phyloP scores from a whole-genome alignment of 192 early-diverging fungal species.

The Coemansia guatemalensis region DNA sequence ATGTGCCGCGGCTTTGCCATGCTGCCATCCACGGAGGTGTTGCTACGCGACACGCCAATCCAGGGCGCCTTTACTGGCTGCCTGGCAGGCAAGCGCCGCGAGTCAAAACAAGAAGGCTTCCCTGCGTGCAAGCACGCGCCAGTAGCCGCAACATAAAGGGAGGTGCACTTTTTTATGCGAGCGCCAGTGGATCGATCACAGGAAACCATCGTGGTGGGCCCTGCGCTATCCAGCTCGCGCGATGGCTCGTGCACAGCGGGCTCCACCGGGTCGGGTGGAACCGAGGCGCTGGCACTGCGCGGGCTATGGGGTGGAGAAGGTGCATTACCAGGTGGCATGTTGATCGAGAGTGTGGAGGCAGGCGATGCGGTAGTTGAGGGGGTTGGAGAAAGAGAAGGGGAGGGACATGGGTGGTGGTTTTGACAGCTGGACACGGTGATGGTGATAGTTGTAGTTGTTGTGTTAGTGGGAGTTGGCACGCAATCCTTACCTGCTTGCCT shows the following conservation, averaged over 20 bases:
- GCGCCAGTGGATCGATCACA: neutral
- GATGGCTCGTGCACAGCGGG: neutral
- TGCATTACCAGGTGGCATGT: neutral
- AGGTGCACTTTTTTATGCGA: constrained; percentile 21
- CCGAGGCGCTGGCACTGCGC: neutral
- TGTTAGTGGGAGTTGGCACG: constrained; percentile 8
- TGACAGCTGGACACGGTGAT: neutral
- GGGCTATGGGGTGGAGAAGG: neutral
- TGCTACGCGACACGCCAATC: constrained; percentile 20
- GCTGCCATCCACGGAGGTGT: constrained; percentile 3
- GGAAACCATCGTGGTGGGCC: neutral
- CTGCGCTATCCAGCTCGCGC: neutral
- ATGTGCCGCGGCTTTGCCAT: constrained; percentile 9
- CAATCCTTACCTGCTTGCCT: constrained; percentile 39
- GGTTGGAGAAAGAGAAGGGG: neutral
- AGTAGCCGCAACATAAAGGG: constrained; percentile 2
- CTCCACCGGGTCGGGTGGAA: neutral
- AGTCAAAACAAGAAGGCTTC: neutral
- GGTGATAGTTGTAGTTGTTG: neutral
- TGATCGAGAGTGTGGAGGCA: neutral
- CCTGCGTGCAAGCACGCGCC: constrained; percentile 6
- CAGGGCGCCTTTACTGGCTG: constrained; percentile 1
- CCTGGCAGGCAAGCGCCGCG: neutral
- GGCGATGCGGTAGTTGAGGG: neutral
- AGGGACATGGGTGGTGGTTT: neutral